phyloP scores from a whole-genome alignment of 495 filamentous ascomycete genomes.

The Lophiostoma macrostomum region DNA sequence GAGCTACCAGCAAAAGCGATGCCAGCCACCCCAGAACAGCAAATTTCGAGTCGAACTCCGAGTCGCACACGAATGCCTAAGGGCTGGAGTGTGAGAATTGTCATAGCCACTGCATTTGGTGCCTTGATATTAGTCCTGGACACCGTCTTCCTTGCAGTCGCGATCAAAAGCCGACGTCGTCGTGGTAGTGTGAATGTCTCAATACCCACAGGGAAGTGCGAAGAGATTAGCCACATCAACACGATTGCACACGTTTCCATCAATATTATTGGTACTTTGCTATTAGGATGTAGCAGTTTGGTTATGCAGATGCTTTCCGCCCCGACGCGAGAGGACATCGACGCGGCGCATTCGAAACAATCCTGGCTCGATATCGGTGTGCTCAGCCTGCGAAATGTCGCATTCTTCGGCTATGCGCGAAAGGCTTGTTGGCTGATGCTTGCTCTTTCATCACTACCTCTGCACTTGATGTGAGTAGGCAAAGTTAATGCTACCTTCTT shows the following conservation, averaged over 20 bases:
- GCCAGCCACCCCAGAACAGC: no score
- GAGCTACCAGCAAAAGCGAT: no score
- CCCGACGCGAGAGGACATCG: slow-evolving; percentile 9
- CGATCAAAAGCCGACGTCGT: no score
- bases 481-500: neutral
- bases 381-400: slow-evolving; percentile 2
- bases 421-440: neutral
- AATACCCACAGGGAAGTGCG: no score
- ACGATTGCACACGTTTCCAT: slow-evolving; percentile 2
- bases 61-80: no score
- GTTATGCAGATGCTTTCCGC: slow-evolving; percentile 1
- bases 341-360: neutral
- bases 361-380: slow-evolving; percentile 17
- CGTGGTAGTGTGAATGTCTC: no score
- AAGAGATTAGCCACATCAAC: no score
- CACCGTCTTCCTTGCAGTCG: no score
- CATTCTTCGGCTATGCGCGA: neutral
- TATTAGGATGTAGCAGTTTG: slow-evolving; percentile 6
- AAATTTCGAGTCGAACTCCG: no score
- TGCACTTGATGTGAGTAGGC: slow-evolving; percentile 9
- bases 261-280: slow-evolving; percentile 10
- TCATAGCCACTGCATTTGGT: no score
- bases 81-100: no score
- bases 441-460: slow-evolving; percentile 1
- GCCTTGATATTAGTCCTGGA: no score